Evolutionary conservation across 2,329 filamentous ascomycete species (phyloP).

Genomic region (Periconia macrospinosa): DNA sequence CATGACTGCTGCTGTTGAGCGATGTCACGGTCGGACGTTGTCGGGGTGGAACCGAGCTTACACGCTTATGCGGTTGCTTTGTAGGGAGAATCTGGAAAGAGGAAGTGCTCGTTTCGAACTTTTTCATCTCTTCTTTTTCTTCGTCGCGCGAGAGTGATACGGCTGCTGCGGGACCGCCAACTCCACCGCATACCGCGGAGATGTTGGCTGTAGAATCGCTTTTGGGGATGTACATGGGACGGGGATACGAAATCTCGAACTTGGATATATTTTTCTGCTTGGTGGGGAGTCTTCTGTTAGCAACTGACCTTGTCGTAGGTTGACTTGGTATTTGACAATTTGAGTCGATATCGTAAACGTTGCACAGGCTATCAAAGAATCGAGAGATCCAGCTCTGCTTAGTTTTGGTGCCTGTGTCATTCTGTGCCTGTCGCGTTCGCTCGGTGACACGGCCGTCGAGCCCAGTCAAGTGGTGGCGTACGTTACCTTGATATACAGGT

Average conservation of each 20-base stretch:
- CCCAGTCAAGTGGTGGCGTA: background rate
- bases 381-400: background rate
- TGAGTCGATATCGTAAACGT: background rate
- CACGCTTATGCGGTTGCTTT: too few species aligned
- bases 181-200: slow-evolving; percentile 13
- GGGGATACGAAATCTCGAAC: slow-evolving; percentile 24
- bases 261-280: slow-evolving; percentile 19
- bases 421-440: background rate
- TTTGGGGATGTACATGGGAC: slow-evolving; percentile 4
- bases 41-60: too few species aligned
- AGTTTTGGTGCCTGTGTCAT: background rate
- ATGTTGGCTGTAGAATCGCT: slow-evolving; percentile 12
- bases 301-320: background rate
- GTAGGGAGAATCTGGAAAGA: too few species aligned
- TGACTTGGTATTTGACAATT: background rate
- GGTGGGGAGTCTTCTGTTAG: slow-evolving; percentile 1
- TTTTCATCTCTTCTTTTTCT: slow-evolving; percentile 1
- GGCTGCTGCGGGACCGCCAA: slow-evolving; percentile 16
- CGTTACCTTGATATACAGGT: background rate
- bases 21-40: too few species aligned
- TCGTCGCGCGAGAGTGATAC: slow-evolving; percentile 5
- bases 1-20: too few species aligned
- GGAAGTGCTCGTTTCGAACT: background rate
- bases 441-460: slow-evolving; percentile 5
- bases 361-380: background rate